These are phyloP conservation scores for Amphibolis antarctica DNA, from an alignment of 106 monocot species.

Conservation along the genomic window DNA sequence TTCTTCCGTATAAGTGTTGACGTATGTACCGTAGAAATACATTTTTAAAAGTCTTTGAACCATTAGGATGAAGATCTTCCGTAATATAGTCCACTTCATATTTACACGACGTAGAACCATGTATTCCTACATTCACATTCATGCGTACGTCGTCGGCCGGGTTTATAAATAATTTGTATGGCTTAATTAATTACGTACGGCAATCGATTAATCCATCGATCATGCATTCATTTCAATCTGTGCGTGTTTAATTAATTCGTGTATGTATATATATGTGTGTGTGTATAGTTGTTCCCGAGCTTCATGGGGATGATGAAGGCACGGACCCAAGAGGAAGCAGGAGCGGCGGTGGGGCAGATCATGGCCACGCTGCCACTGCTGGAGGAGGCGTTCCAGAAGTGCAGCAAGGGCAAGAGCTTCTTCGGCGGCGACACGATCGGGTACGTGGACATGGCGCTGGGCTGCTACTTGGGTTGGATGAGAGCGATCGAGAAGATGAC, in stretches of 20 bases:
- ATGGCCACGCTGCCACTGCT: constrained; percentile 8
- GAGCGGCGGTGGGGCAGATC: constrained; percentile 4
- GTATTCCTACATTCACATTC: no score
- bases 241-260: no score
- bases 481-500: constrained; percentile 13
- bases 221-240: no score
- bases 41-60: no score
- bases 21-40: background rate
- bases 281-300: constrained; percentile 21
- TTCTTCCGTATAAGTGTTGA: background rate
- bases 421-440: constrained; percentile 33
- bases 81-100: no score
- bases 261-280: no score
- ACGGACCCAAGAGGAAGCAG: constrained; percentile 12
- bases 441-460: constrained; percentile 37
- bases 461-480: constrained; percentile 26
- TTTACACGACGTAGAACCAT: no score
- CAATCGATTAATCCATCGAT: no score
- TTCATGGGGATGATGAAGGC: background rate
- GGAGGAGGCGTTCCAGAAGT: constrained; percentile 25
- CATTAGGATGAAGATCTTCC: no score
- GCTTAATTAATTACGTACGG: no score
- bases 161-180: no score
- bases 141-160: no score
- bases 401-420: constrained; percentile 32